phyloP scores from a whole-genome alignment of 176 grass and related monocot genomes.

The Hyparrhenia diplandra region DNA sequence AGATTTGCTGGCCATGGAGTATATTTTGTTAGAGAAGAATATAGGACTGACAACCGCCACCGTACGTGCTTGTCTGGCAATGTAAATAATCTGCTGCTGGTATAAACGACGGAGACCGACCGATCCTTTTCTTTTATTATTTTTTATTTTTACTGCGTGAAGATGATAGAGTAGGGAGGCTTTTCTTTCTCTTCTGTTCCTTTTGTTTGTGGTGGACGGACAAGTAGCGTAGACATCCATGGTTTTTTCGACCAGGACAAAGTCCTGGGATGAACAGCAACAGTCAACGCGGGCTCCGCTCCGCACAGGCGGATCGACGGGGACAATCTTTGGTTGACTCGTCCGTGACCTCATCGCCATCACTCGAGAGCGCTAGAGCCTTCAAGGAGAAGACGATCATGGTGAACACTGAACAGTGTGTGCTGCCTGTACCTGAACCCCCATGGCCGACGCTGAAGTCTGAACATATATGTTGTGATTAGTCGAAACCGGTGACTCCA shows the following conservation, averaged over 20 bases:
- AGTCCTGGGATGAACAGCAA: neutral
- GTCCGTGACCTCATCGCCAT: neutral
- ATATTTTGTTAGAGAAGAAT: too few relatives aligned
- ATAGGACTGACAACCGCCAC: too few relatives aligned
- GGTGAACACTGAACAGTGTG: neutral
- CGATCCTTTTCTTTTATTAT: too few relatives aligned
- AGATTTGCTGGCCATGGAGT: too few relatives aligned
- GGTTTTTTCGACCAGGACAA: conserved; percentile 34
- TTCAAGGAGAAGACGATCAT: neutral
- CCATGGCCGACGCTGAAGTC: too few relatives aligned
- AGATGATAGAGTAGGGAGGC: neutral
- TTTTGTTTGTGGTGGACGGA: neutral
- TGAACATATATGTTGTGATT: neutral
- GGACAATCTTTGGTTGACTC: neutral
- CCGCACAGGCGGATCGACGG: neutral
- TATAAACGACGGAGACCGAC: too few relatives aligned
- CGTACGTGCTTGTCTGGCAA: neutral
- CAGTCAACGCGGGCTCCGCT: conserved; percentile 11
- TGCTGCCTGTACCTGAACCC: neutral
- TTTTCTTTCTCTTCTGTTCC: neutral
- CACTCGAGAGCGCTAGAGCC: neutral
- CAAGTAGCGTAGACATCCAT: too few relatives aligned
- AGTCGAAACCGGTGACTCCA: neutral
- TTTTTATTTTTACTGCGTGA: too few relatives aligned
- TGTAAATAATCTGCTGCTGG: neutral